A percentile compares a stretch with the other conserved stretches of the same genome.
Evolutionary conservation across 805 yeast genomes (phyloP).

Genomic region (Zygosaccharomyces bailii): DNA sequence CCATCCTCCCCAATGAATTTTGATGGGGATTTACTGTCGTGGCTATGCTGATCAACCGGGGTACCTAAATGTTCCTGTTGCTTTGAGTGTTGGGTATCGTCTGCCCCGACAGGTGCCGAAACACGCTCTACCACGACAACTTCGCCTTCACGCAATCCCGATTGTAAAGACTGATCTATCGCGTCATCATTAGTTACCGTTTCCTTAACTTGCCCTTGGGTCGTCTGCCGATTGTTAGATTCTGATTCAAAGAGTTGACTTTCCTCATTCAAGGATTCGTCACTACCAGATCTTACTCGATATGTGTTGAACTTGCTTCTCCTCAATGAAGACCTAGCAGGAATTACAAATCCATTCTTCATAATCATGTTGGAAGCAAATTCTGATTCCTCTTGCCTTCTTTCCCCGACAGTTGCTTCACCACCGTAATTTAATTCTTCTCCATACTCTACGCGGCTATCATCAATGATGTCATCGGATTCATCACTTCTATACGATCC

Average conservation of each 20-base stretch:
- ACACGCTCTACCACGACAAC: not conserved
- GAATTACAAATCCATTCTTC: conserved; percentile 29
- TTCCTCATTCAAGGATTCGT: conserved; percentile 3
- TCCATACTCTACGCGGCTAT: not conserved
- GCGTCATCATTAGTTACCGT: not conserved
- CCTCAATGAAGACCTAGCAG: conserved; percentile 38
- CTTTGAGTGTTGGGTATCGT: not conserved
- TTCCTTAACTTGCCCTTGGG: not conserved
- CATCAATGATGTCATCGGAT: conserved; percentile 7
- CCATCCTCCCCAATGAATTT: conserved; percentile 5
- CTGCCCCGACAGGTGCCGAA: not conserved
- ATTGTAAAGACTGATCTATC: not conserved
- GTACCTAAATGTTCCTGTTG: conserved; percentile 5
- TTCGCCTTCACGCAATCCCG: not conserved
- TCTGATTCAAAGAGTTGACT: not conserved
- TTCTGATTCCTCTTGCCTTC: conserved; percentile 19
- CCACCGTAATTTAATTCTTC: conserved; percentile 2
- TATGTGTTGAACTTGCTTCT: conserved; percentile 52
- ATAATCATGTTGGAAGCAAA: conserved; percentile 33
- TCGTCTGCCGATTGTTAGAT: not conserved
- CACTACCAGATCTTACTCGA: conserved; percentile 37
- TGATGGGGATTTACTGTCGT: conserved; percentile 5
- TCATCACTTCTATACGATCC: conserved; percentile 47
- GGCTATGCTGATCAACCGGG: conserved; percentile 3
- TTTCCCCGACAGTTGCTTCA: conserved; percentile 2